Evolutionary conservation across 2,329 filamentous ascomycete species (phyloP).

Genomic region (Fusarium transvaalense): DNA sequence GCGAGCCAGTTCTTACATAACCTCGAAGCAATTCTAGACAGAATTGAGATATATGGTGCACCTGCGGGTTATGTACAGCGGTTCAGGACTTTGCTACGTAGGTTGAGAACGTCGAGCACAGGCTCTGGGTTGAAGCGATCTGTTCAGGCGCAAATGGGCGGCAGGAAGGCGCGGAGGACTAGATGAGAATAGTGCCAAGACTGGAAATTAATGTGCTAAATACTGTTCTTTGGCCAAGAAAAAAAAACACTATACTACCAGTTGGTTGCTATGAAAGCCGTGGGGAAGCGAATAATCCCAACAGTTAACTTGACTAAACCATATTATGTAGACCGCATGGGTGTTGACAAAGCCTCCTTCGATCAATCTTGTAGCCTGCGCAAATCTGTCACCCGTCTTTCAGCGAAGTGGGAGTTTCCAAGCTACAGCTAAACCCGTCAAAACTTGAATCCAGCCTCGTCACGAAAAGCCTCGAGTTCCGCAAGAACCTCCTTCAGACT

Average conservation of each 20-base stretch:
- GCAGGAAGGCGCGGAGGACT: slow-evolving; percentile 52
- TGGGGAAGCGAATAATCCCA: slow-evolving; percentile 1
- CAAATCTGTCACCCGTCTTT: not conserved
- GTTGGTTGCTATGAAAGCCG: slow-evolving; percentile 17
- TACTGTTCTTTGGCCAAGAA: not conserved
- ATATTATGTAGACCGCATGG: not conserved
- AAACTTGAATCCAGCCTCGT: slow-evolving; percentile 35
- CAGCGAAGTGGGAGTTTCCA: not conserved
- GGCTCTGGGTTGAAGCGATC: slow-evolving; percentile 52
- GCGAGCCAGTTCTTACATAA: slow-evolving; percentile 58
- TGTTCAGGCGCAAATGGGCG: slow-evolving; percentile 42
- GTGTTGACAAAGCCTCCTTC: not conserved
- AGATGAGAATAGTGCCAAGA: slow-evolving; percentile 44
- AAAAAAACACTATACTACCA: slow-evolving; percentile 1
- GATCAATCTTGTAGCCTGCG: not conserved
- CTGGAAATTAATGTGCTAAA: not conserved
- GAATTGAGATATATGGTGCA: slow-evolving; percentile 52
- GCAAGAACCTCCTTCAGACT: slow-evolving; percentile 59
- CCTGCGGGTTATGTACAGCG: slow-evolving; percentile 54
- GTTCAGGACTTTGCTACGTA: slow-evolving; percentile 51
- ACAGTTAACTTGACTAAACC: not conserved
- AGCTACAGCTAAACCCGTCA: slow-evolving; percentile 17
- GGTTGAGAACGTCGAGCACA: slow-evolving; percentile 49
- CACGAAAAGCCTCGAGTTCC: slow-evolving; percentile 49
- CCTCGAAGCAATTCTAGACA: slow-evolving; percentile 53